Base-by-base conservation (phyloP, 2,329 filamentous ascomycete genomes). In the Pestalotiopsis sp. region DNA sequence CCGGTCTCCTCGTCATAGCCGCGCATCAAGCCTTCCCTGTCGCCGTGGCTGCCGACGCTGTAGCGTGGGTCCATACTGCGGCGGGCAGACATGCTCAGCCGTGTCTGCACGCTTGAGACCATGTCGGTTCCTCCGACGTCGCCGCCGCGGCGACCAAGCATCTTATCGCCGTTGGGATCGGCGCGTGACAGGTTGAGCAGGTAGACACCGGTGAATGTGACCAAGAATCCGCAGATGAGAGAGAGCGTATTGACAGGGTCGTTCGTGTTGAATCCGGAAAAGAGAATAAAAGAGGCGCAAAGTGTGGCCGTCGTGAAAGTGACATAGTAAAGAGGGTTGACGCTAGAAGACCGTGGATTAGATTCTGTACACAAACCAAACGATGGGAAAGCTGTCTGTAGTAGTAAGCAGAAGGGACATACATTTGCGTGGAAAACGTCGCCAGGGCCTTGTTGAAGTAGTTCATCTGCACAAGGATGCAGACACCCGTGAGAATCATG, bases 381-480 rank as follows among this genome's bases (percentile, higher is more conserved):
- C 7, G 67, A 58, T 60, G 25, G 4, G 45, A 11, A 9, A 31
- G 12, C 6, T 36, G 11, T 25, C 13, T 13, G 25, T 2, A 62
- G 49, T 60, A 4, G 6, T 9, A 36, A 62, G 31, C 17, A 49
- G 27, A 27, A 27, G 27, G 36, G 64, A 85, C 93, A 80, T 87
- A 97, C 95, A 99, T 97, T 75, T 97, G 97, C 40, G 96, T 98
- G 38, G 93, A 95, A 82, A 98, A 99, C 77, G 97, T 94, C 80
- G 94, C 97, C 70, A 99, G 84, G 7, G 96, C 96, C 82, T 99
- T 99, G 86, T 99, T 99, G 83, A 99, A 97, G 82, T 99, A 99
- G 82, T 99, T 99, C 96, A 99, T 98, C 85, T 99, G 96, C 9
- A 95, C 98, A 73, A 99, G 81, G 78, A 99, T 98, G 84, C 96